Evolutionary conservation across 192 early-diverging fungal genomes (phyloP).

Genomic region (Backusella luteola): DNA sequence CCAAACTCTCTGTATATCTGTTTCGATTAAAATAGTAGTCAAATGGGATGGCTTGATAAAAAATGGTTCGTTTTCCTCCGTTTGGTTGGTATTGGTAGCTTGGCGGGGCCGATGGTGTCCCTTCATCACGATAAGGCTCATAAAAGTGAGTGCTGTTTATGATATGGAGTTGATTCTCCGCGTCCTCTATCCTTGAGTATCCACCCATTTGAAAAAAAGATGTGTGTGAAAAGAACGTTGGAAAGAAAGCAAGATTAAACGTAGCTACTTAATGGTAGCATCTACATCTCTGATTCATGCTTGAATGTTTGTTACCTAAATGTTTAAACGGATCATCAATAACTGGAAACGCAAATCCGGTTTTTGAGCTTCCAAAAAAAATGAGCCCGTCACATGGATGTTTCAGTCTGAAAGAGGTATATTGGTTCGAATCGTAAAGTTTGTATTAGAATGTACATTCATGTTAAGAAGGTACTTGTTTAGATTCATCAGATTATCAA

Average conservation of each 20-base stretch:
- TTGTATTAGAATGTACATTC: too few species aligned
- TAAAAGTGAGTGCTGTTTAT: background rate
- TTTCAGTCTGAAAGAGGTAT: too few species aligned
- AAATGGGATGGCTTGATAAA: background rate
- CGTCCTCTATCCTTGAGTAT: background rate
- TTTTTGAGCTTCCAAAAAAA: too few species aligned
- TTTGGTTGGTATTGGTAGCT: background rate
- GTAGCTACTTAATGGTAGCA: too few species aligned
- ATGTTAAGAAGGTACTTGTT: too few species aligned
- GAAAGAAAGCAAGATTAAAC: background rate
- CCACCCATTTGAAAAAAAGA: background rate
- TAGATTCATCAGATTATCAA: too few species aligned
- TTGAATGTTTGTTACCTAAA: too few species aligned
- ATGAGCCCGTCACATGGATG: too few species aligned
- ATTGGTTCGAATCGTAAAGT: too few species aligned
- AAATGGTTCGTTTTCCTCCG: background rate
- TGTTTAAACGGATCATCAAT: too few species aligned
- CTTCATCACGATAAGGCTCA: background rate
- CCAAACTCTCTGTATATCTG: background rate
- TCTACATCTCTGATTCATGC: too few species aligned
- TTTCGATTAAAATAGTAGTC: background rate
- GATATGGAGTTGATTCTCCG: background rate
- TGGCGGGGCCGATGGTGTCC: background rate
- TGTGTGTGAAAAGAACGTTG: background rate
- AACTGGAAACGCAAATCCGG: too few species aligned